Percentiles rank a stretch among this genome's conserved stretches.
These are phyloP conservation scores for Macrolepiota dolichaula DNA, from an alignment of 768 basidiomycete genomes.

Conservation along the genomic window DNA sequence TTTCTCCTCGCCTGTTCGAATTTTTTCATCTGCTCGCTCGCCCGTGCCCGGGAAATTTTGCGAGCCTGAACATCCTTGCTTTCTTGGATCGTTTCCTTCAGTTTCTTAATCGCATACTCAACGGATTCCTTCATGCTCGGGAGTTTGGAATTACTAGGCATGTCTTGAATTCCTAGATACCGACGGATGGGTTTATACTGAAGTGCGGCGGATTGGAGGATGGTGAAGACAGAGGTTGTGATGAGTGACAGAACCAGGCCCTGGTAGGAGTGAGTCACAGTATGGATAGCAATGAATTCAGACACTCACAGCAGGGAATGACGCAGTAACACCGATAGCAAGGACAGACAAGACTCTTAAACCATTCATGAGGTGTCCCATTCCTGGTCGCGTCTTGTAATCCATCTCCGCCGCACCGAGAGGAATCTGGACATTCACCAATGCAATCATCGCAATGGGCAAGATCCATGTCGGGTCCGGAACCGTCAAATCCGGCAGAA, in stretches of 20 bases:
- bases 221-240: conserved; percentile 38
- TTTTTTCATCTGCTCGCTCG: conserved; percentile 7
- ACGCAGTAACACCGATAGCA: conserved; percentile 42
- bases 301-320: conserved; percentile 65
- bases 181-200: conserved; percentile 39
- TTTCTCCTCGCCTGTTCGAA: conserved; percentile 8
- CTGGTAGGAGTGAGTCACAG: conserved; percentile 18
- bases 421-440: conserved; percentile 68
- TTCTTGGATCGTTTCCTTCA: background rate
- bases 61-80: background rate
- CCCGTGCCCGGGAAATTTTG: background rate
- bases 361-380: conserved; percentile 66
- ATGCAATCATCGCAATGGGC: conserved; percentile 52
- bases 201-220: conserved; percentile 47
- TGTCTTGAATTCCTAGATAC: conserved; percentile 32
- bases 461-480: conserved; percentile 77
- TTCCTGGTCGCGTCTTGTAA: conserved; percentile 50
- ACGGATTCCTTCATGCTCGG: conserved; percentile 2
- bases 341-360: conserved; percentile 56
- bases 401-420: conserved; percentile 58
- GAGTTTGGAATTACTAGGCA: conserved; percentile 21
- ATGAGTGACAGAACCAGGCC: conserved; percentile 41
- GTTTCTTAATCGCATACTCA: background rate
- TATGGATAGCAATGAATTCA: background rate
- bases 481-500: conserved; percentile 74